These are phyloP conservation scores for Cicer pinnatifidum DNA, from an alignment of 306 rosid species.

Conservation along the genomic window DNA sequence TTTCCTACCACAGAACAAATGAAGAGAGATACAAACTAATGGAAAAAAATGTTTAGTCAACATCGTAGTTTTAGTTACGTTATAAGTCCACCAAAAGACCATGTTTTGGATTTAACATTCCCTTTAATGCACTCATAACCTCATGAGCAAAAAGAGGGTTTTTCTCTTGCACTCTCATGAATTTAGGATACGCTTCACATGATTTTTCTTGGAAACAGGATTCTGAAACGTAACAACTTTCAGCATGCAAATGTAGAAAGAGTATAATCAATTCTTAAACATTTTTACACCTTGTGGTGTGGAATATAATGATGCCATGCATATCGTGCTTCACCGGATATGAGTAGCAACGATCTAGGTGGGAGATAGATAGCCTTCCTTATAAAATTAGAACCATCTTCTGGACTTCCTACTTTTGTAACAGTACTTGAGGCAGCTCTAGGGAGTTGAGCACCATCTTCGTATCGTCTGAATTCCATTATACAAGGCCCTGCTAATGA, in stretches of 20 bases:
- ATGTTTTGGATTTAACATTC: constrained; percentile 2
- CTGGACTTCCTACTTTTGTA: constrained; percentile 48
- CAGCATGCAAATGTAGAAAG: neutral
- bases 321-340: constrained; percentile 89
- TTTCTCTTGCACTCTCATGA: neutral
- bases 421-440: constrained; percentile 52
- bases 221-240: constrained; percentile 26
- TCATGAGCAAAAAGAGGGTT: neutral
- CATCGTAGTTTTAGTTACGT: constrained; percentile 15
- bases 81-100: constrained; percentile 16
- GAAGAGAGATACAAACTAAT: constrained; percentile 13
- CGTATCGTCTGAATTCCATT: constrained; percentile 88
- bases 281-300: constrained; percentile 72
- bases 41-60: neutral
- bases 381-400: constrained; percentile 56
- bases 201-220: constrained; percentile 9
- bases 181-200: neutral
- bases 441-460: constrained; percentile 53
- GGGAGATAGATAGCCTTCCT: constrained; percentile 78
- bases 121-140: neutral
- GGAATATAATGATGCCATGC: constrained; percentile 96
- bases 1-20: constrained; percentile 2
- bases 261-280: constrained; percentile 6
- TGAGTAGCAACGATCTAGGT: constrained; percentile 75
- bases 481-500: constrained; percentile 96